A percentile compares a stretch with the other conserved stretches of the same genome.
Evolutionary conservation across 2,329 filamentous ascomycete genomes (phyloP).

Genomic region (Colletotrichum shisoi): DNA sequence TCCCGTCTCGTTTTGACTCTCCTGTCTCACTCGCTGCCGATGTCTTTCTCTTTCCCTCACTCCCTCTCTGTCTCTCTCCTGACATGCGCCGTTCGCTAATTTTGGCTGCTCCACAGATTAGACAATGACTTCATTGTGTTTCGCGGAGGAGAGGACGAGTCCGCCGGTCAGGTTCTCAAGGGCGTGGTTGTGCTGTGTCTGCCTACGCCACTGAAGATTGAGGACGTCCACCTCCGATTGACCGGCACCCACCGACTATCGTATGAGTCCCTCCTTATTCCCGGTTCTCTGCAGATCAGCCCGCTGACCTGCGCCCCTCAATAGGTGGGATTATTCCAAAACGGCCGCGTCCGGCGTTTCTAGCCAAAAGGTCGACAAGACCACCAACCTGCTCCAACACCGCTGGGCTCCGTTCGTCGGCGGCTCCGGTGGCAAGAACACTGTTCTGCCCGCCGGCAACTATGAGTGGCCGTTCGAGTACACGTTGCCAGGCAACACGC

Average conservation of each 20-base stretch:
- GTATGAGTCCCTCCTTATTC: slow-evolving; percentile 57
- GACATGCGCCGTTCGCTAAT: slow-evolving; percentile 35
- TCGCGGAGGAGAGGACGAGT: slow-evolving; percentile 76
- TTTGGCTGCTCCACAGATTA: slow-evolving; percentile 59
- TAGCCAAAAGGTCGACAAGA: slow-evolving; percentile 67
- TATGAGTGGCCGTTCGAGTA: slow-evolving; percentile 85
- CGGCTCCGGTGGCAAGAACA: slow-evolving; percentile 62
- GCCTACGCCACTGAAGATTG: slow-evolving; percentile 71
- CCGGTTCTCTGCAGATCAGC: slow-evolving; percentile 22
- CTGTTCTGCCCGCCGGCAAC: slow-evolving; percentile 73
- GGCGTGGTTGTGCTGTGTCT: slow-evolving; percentile 78
- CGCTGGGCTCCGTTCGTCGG: slow-evolving; percentile 73
- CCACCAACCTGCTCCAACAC: slow-evolving; percentile 70
- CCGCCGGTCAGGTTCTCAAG: slow-evolving; percentile 76
- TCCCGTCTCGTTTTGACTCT: background rate
- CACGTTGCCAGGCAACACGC: slow-evolving; percentile 72
- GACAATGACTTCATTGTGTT: slow-evolving; percentile 83
- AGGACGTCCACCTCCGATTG: slow-evolving; percentile 76
- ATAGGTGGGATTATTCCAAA: slow-evolving; percentile 61
- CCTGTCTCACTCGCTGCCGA: background rate
- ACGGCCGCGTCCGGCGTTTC: slow-evolving; percentile 66
- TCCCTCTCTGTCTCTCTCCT: background rate
- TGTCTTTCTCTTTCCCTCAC: background rate
- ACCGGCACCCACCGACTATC: slow-evolving; percentile 73
- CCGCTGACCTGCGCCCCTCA: slow-evolving; percentile 22